Evolutionary conservation across 768 basidiomycete species (phyloP).

Genomic region (Chlorophyllum brunneum): DNA sequence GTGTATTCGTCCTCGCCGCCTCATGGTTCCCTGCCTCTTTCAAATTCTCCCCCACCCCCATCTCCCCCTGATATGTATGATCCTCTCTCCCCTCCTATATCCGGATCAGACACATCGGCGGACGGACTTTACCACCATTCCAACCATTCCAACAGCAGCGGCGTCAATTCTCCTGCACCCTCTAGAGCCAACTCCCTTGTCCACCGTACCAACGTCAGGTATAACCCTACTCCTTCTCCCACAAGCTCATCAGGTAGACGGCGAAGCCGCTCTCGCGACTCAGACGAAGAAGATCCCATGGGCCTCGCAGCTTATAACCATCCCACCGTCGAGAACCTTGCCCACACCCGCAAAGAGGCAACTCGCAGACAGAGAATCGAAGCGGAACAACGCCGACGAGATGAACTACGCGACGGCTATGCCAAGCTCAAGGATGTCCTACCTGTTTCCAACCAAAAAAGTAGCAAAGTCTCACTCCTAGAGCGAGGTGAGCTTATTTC

Average conservation of each 20-base stretch:
- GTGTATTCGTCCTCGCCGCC: slow-evolving; percentile 60
- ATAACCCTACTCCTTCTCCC: slow-evolving; percentile 81
- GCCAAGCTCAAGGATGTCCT: slow-evolving; percentile 84
- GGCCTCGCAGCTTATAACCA: slow-evolving; percentile 43
- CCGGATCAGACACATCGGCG: slow-evolving; percentile 86
- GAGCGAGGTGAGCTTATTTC: slow-evolving; percentile 65
- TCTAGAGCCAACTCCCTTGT: slow-evolving; percentile 75
- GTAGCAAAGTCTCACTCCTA: slow-evolving; percentile 84
- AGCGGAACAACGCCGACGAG: slow-evolving; percentile 85
- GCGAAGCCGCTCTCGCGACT: slow-evolving; percentile 71
- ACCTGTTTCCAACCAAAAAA: slow-evolving; percentile 85
- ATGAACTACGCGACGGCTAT: slow-evolving; percentile 89
- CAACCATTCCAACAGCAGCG: slow-evolving; percentile 75
- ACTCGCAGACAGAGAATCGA: slow-evolving; percentile 82
- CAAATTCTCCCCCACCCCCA: slow-evolving; percentile 71
- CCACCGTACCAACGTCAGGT: slow-evolving; percentile 62
- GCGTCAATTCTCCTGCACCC: slow-evolving; percentile 74
- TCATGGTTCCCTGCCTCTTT: slow-evolving; percentile 64
- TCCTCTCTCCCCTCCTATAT: slow-evolving; percentile 80
- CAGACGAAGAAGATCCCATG: slow-evolving; percentile 73
- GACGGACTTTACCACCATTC: slow-evolving; percentile 80
- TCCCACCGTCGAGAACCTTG: slow-evolving; percentile 55
- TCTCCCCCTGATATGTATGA: slow-evolving; percentile 74
- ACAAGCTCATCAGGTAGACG: slow-evolving; percentile 69
- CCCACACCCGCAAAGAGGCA: slow-evolving; percentile 78